phyloP scores from a whole-genome alignment of 306 rosid genomes.

The Lupinus albus region DNA sequence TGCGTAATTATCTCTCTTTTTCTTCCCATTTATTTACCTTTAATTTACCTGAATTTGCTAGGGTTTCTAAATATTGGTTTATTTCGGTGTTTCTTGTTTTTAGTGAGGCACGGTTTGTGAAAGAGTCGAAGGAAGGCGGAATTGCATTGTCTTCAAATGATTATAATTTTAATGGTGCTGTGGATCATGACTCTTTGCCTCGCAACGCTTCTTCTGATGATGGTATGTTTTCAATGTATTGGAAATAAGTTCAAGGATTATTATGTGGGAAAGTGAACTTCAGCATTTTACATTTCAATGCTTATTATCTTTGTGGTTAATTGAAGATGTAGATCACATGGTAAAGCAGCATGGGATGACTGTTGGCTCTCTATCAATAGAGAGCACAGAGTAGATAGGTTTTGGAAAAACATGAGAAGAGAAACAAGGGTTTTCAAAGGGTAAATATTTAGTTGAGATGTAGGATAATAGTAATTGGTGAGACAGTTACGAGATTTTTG shows the following conservation, averaged over 20 bases:
- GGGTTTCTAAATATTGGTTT: not conserved
- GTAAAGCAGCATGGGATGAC: conserved; percentile 2
- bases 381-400: not conserved
- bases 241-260: not conserved
- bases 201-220: conserved; percentile 53
- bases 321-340: not conserved
- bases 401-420: not conserved
- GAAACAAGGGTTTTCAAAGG: conserved; percentile 14
- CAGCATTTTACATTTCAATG: no score
- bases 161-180: not conserved
- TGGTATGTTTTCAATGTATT: conserved; percentile 50
- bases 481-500: not conserved
- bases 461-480: not conserved
- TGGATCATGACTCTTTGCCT: conserved; percentile 27
- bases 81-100: not conserved
- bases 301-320: no score
- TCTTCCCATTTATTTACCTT: not conserved
- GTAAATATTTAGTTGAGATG: not conserved
- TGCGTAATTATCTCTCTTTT: not conserved
- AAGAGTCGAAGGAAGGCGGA: conserved; percentile 33
- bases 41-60: no score
- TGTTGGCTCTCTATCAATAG: conserved; percentile 7
- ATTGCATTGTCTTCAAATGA: conserved; percentile 29
- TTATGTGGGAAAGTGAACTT: no score
- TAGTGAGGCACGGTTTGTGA: conserved; percentile 32